Base-by-base conservation (phyloP, 495 filamentous ascomycete species). In the Podospora pseudoanserina region DNA sequence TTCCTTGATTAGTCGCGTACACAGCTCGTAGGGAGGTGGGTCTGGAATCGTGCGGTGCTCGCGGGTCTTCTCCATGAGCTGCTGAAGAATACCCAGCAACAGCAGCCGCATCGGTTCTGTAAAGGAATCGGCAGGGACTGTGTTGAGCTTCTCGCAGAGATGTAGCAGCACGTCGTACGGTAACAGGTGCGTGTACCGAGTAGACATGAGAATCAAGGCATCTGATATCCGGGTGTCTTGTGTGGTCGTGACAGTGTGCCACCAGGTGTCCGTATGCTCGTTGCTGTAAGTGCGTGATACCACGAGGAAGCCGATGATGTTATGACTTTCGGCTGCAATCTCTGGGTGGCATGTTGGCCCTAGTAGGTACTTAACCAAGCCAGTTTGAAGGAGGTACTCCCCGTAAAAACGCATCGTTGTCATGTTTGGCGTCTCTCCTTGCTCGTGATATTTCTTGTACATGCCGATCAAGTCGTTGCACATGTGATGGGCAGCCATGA, bases 321-420 rank as follows among this genome's bases (percentile, higher is more conserved):
- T 97, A 67, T 84, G 84, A 73, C 91, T 91, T 68, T 92, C 86
- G 56, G 80, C 83, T 59, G 96, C 96, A 67, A 99, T 86, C 72
- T 97, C 92, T 5, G 92, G 91, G 73, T 98, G 95, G 19, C 95
- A 97, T 65, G 92, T 93, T 57, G 94, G 88, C 2, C 95, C 92
- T 65, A 98, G 88, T 30, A 99, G 86, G 76, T 98, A 96, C 60
- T 92, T 88, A 57, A 96, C 84, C 27, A 96, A 83, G 67, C 86
- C 86, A 58, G 87, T 87, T 3, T 82, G 71, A 28, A 88, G 78
- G 56, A 96, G 83, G 68, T 89, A 90, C 26, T 84, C 78, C 23
- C 90, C 84, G 64, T 93, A 80, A 71, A 88, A 91, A 39, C 84
- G 82, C 62, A 92, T 78, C 18, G 90, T 79, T 0, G 87, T 83